Conservation (phyloP, 2,329 filamentous ascomycete genomes). For the Piedraia hortae region DNA sequence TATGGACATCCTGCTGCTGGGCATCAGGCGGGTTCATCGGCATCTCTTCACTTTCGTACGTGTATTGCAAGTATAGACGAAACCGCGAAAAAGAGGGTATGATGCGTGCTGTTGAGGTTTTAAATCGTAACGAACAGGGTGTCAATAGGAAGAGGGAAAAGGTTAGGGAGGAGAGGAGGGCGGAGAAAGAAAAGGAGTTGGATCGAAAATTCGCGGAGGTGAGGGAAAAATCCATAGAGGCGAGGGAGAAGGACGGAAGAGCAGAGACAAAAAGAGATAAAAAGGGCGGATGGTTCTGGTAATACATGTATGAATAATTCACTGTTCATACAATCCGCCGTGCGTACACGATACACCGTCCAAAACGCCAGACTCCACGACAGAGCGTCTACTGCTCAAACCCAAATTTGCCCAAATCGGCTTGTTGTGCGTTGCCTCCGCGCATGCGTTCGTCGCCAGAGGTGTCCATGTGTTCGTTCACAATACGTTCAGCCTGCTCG, state of each 20-base stretch:
- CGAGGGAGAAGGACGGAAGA: slow-evolving; percentile 4
- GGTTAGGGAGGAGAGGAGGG: slow-evolving; percentile 14
- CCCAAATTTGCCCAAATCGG: too few species aligned
- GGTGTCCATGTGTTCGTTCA: slow-evolving; percentile 30
- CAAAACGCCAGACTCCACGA: too few species aligned
- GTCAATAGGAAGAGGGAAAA: slow-evolving; percentile 19
- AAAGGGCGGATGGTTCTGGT: slow-evolving; percentile 3
- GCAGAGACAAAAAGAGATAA: slow-evolving; percentile 4
- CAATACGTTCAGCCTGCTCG: slow-evolving; percentile 31
- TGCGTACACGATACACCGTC: too few species aligned
- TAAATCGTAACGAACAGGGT: slow-evolving; percentile 41
- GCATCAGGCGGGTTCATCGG: slow-evolving; percentile 52
- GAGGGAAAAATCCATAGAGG: too few species aligned
- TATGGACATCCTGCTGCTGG: slow-evolving; percentile 53
- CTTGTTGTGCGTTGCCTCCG: too few species aligned
- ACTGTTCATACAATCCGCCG: too few species aligned
- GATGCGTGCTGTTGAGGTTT: slow-evolving; percentile 59
- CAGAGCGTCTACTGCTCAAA: too few species aligned
- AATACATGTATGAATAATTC: too few species aligned
- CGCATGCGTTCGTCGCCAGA: slow-evolving; percentile 11
- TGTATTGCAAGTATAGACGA: slow-evolving; percentile 56
- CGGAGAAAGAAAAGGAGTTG: slow-evolving; percentile 18
- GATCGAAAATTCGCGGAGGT: slow-evolving; percentile 12
- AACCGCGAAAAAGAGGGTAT: slow-evolving; percentile 55
- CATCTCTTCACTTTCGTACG: slow-evolving; percentile 44